A percentile compares a stretch with the other conserved stretches of the same genome.
These are phyloP conservation scores for Centella asiatica DNA, from an alignment of 129 eudicot species.

Conservation along the genomic window DNA sequence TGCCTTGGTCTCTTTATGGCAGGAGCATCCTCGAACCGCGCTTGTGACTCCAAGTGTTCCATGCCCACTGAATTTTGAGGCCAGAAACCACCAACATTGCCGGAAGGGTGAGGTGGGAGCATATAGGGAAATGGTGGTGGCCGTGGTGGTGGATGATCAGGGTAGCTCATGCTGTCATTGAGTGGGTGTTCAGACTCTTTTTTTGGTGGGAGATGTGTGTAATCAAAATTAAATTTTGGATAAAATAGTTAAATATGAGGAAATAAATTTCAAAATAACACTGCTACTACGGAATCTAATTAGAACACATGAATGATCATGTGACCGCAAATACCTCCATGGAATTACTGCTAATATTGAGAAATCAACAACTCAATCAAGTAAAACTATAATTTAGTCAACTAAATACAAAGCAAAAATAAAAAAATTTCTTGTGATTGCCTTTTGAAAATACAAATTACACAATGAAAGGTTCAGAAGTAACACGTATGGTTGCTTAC, in stretches of 20 bases:
- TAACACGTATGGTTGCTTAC: too few relatives aligned
- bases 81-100: constrained; percentile 28
- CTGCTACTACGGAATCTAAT: too few relatives aligned
- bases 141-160: constrained; percentile 21
- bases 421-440: too few relatives aligned
- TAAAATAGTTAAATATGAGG: not conserved
- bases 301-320: too few relatives aligned
- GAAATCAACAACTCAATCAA: too few relatives aligned
- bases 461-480: too few relatives aligned
- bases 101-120: constrained; percentile 27
- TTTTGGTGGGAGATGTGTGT: not conserved
- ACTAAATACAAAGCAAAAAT: too few relatives aligned
- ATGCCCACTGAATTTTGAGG: constrained; percentile 16
- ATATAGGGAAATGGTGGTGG: constrained; percentile 14
- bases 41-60: constrained; percentile 16
- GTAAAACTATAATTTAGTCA: too few relatives aligned
- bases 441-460: too few relatives aligned
- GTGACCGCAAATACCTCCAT: too few relatives aligned
- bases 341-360: too few relatives aligned
- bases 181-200: not conserved
- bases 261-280: not conserved
- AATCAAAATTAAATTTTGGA: not conserved
- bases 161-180: constrained; percentile 27
- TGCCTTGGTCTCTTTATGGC: constrained; percentile 30
- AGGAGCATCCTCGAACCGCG: constrained; percentile 32